Evolutionary conservation across 495 filamentous ascomycete species (phyloP), one percentile per base, ranked within the genome.

Genomic region (Tuber melanosporum): DNA sequence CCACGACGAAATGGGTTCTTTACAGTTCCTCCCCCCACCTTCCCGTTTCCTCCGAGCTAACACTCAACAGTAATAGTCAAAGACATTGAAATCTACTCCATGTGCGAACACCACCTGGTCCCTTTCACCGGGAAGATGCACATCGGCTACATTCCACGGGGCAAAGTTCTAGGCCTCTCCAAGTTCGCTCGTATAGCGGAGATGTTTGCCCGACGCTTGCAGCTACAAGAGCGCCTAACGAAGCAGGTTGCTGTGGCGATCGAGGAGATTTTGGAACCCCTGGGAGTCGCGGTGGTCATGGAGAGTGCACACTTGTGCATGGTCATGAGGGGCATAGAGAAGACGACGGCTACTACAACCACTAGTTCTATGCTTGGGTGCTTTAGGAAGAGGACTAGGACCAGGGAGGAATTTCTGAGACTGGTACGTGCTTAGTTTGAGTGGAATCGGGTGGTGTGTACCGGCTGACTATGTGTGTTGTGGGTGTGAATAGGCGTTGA

Each of bases 111-210:
- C 84, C 95, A 98, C 84, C 89, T 98, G 85, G 94, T 98, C 9
- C 95, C 95, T 4, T 98, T 98, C 83, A 93, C 88, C 19, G 95
- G 95, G 77, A 97, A 95, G 92, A 97, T 98, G 92, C 95, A 98
- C 86, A 97, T 98, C 81, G 95, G 94, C 42, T 98, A 98, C 84
- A 97, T 98, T 75, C 95, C 94, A 22, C 88, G 90, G 77, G 87
- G 87, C 86, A 92, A 85, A 73, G 95, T 98, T 71, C 92, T 98
- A 62, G 95, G 95, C 72, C 91, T 98, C 46, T 97, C 94, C 20
- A 98, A 98, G 85, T 86, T 98, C 46, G 94, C 94, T 26, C 91
- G 95, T 66, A 92, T 98, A 73, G 95, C 94, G 42, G 94, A 98
- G 83, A 94, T 98, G 94, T 98, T 98, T 86, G 91, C 92, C 9